These are phyloP conservation scores for Neurospora sp. DNA, from an alignment of 495 filamentous ascomycete genomes.

Conservation along the genomic window DNA sequence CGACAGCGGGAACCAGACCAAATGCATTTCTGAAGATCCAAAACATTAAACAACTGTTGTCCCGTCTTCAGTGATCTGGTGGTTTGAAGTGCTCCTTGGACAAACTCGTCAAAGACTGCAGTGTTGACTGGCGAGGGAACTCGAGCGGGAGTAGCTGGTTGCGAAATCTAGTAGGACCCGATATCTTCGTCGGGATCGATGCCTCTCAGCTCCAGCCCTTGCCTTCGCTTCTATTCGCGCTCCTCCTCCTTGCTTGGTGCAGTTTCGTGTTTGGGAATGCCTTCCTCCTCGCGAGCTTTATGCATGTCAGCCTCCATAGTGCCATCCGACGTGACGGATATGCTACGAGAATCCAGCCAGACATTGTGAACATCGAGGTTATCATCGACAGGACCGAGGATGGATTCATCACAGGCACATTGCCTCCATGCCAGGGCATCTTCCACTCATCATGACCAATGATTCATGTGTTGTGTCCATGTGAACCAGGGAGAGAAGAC, in stretches of 20 bases:
- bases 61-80: not conserved
- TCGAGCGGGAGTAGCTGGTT: not conserved
- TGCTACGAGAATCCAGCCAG: not conserved
- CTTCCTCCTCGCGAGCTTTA: conserved; percentile 18
- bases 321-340: not conserved
- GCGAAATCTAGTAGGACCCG: not conserved
- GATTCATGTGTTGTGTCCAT: not conserved
- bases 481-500: not conserved
- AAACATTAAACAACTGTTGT: no score
- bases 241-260: conserved; percentile 21
- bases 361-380: not conserved
- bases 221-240: conserved; percentile 18
- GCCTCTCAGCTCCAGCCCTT: conserved; percentile 9
- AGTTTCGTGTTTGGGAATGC: conserved; percentile 23
- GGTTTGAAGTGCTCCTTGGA: conserved; percentile 6
- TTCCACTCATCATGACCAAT: not conserved
- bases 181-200: conserved; percentile 16
- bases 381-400: not conserved
- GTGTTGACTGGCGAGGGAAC: conserved; percentile 1
- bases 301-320: not conserved
- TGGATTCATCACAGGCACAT: not conserved
- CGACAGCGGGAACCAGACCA: not conserved
- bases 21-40: not conserved
- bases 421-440: not conserved
- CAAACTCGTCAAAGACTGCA: conserved; percentile 11